Percentiles rank a stretch among this genome's conserved stretches.
These are phyloP conservation scores for Porcisia hertigi DNA, from an alignment of 208 protist genomes.

Conservation along the genomic window DNA sequence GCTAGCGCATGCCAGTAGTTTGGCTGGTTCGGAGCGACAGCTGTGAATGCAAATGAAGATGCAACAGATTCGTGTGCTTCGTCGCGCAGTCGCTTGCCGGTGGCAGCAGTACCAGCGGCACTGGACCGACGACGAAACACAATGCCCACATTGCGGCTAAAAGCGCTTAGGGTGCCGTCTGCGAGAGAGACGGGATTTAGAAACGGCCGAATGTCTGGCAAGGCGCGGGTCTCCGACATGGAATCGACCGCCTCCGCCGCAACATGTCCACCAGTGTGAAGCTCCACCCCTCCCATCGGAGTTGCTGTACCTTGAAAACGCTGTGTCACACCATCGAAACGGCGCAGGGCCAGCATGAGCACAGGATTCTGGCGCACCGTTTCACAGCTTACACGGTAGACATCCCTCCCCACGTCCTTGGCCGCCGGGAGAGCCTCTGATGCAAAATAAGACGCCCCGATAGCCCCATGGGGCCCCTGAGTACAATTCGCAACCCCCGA, in stretches of 20 bases:
- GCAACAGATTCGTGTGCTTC: constrained; percentile 1
- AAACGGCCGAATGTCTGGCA: constrained; percentile 7
- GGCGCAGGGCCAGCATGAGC: constrained; percentile 13
- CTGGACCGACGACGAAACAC: constrained; percentile 37
- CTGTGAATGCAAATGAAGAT: neutral
- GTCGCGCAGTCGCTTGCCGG: constrained; percentile 10
- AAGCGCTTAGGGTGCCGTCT: constrained; percentile 43
- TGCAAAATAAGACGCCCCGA: neutral
- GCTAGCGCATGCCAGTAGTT: constrained; percentile 22
- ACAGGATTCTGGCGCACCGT: constrained; percentile 21
- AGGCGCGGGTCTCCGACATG: neutral
- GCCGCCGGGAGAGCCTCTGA: neutral
- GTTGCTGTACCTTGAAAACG: constrained; percentile 11
- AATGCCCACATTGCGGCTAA: constrained; percentile 45
- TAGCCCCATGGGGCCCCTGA: neutral
- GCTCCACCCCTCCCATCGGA: neutral
- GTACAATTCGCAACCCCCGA: neutral
- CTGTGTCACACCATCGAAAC: constrained; percentile 10
- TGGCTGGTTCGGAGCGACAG: neutral
- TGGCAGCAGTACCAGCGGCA: neutral
- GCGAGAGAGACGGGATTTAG: constrained; percentile 40
- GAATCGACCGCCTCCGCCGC: neutral
- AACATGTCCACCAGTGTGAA: neutral
- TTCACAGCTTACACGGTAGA: constrained; percentile 1
- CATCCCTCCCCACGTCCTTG: neutral